A percentile compares a stretch with the other conserved stretches of the same genome.
These are phyloP conservation scores for Sanghuangporus sanghuang DNA, from an alignment of 1,284 basidiomycete genomes.

Conservation along the genomic window DNA sequence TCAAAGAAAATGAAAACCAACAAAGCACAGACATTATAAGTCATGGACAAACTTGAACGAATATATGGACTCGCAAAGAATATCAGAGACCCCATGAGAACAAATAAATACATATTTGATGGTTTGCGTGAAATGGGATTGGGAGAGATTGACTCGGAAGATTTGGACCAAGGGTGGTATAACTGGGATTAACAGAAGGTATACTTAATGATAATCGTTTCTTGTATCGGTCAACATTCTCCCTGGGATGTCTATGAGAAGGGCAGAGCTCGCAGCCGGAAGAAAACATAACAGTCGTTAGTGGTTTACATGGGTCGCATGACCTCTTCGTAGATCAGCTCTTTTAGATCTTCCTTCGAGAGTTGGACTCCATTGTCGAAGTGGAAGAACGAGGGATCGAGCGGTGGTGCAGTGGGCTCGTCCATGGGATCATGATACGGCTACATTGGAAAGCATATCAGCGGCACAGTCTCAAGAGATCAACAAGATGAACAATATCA, in stretches of 20 bases:
- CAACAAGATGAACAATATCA: background rate
- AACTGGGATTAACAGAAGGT: background rate
- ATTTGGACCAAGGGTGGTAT: background rate
- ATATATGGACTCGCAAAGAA: background rate
- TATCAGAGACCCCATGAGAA: background rate
- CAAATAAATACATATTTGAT: background rate
- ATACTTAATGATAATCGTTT: background rate
- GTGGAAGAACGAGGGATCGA: slow-evolving; percentile 86
- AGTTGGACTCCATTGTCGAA: slow-evolving; percentile 74
- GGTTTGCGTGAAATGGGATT: background rate
- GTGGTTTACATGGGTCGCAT: slow-evolving; percentile 17
- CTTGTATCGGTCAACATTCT: background rate
- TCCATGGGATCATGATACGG: slow-evolving; percentile 89
- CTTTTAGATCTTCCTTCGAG: slow-evolving; percentile 65
- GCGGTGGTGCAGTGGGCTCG: slow-evolving; percentile 75
- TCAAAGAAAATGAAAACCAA: background rate
- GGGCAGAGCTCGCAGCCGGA: background rate
- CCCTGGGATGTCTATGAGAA: background rate
- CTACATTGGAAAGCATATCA: slow-evolving; percentile 30
- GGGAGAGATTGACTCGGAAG: background rate
- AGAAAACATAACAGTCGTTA: background rate
- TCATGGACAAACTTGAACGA: background rate
- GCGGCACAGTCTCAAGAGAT: background rate
- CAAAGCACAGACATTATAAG: background rate
- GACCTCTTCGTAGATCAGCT: slow-evolving; percentile 26